Evolutionary conservation across 2,329 filamentous ascomycete species (phyloP).

Genomic region (Domatiomyces globalis): DNA sequence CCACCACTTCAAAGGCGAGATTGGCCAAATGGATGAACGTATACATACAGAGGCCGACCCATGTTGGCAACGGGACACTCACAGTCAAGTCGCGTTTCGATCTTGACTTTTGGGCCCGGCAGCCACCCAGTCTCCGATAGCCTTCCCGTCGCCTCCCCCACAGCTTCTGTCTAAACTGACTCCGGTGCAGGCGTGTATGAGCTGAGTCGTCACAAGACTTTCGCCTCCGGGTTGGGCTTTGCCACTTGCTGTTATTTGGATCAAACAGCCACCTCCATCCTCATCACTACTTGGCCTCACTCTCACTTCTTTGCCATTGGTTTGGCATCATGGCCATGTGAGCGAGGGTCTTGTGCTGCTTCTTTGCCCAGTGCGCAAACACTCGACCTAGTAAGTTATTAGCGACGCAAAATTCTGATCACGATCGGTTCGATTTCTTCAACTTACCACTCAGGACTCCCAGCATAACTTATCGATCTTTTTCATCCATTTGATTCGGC

Average conservation of each 20-base stretch:
- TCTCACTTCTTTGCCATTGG: not conserved
- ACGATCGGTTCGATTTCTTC: not conserved
- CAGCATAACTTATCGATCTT: not conserved
- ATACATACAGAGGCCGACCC: not conserved
- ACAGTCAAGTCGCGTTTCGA: too few species aligned
- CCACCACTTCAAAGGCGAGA: not conserved
- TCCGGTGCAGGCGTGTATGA: not conserved
- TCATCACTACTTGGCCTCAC: not conserved
- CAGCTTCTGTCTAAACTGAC: not conserved
- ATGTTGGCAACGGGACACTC: not conserved
- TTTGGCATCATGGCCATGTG: not conserved
- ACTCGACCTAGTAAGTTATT: not conserved
- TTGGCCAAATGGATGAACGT: not conserved
- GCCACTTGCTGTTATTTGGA: not conserved
- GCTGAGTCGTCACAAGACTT: not conserved
- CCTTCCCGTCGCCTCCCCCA: not conserved
- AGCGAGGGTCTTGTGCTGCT: not conserved
- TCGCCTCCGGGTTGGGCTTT: not conserved
- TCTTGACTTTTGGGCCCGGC: not conserved
- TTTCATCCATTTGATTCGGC: not conserved
- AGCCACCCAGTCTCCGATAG: not conserved
- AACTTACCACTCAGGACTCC: not conserved
- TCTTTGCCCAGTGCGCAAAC: not conserved
- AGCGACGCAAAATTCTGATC: not conserved
- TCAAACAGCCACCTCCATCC: not conserved